Base-by-base conservation (phyloP, 2,329 filamentous ascomycete species). In the Epichloe amarillans region DNA sequence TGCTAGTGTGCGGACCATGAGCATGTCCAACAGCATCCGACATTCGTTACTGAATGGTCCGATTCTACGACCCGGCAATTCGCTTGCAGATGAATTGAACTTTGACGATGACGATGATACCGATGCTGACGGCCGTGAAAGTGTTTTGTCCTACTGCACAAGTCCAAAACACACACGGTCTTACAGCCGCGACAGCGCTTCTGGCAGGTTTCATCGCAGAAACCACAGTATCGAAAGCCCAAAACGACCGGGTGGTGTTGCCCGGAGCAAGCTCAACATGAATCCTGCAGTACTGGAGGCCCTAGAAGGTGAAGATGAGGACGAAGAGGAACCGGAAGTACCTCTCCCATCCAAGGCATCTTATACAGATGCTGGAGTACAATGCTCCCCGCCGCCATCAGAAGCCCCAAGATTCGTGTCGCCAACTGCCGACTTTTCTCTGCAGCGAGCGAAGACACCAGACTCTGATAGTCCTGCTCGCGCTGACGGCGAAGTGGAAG, bases 51-150 rank as follows among this genome's bases (percentile, higher is more conserved):
- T 86, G 54, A 82, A 75, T 55, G 73, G 74, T 4, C 65, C 71
- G 10, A 68, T 71, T 19, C 84, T 83, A 61, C 61, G 70, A 4
- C 82, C 80, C 58, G 86, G 84, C 1, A 68, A 88, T 53, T 95
- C 85, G 55, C 74, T 98, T 40, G 93, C 93, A 0, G 90, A 97
- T 59, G 93, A 98, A 68, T 76, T 98, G 50, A 83, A 87, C 54
- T 86, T 95, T 54, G 86, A 91, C 51, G 87, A 90, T 35, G 75
- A 79, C 42, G 77, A 80, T 50, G 72, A 86, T 55, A 84, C 85
- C 37, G 83, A 90, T 55, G 77, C 83, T 43, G 84, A 88, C 47
- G 82, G 83, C 2, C 79, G 82, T 38, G 77, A 83, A 51, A 84
- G 79, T 54, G 72, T 74, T 15, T 59, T 82, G 46, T 83, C 80